These are phyloP conservation scores for Proliferodiscus dingleyae DNA, from an alignment of 2,329 filamentous ascomycete genomes.

Conservation along the genomic window DNA sequence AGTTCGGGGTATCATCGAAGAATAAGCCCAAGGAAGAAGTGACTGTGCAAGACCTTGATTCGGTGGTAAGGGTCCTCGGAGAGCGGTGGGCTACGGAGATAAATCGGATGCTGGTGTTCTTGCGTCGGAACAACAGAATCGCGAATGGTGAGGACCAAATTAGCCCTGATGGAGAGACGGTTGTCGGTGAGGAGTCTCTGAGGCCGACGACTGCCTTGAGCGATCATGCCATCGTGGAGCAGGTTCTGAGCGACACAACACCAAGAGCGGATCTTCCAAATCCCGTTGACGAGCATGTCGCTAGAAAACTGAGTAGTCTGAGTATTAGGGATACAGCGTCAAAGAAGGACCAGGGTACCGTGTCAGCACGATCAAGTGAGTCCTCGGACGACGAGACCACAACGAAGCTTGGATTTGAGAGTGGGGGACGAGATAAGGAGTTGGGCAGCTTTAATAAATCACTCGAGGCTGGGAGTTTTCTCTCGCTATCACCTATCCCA, in stretches of 20 bases:
- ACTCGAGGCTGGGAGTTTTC: neutral
- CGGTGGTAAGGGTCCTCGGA: constrained; percentile 25
- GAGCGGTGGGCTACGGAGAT: constrained; percentile 30
- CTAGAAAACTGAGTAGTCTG: constrained; percentile 12
- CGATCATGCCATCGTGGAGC: constrained; percentile 28
- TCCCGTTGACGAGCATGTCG: constrained; percentile 25
- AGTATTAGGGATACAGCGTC: constrained; percentile 1
- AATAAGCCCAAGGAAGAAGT: constrained; percentile 22
- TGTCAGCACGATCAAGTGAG: neutral
- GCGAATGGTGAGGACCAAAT: constrained; percentile 21
- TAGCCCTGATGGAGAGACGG: constrained; percentile 11
- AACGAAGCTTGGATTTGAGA: neutral
- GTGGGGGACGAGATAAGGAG: neutral
- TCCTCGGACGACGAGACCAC: neutral
- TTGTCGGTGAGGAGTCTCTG: constrained; percentile 22
- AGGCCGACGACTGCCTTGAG: constrained; percentile 29
- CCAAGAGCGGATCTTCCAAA: constrained; percentile 26
- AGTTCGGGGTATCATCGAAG: constrained; percentile 24
- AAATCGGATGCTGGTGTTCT: constrained; percentile 24
- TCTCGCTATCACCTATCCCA: neutral
- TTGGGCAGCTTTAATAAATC: neutral
- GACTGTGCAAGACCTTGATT: constrained; percentile 30
- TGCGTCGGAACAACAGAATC: constrained; percentile 30
- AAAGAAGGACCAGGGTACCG: neutral
- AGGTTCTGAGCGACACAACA: constrained; percentile 31